Evolutionary conservation across 2,329 filamentous ascomycete species (phyloP), one percentile per base, ranked within the genome.

Genomic region (Boeremia exigua): DNA sequence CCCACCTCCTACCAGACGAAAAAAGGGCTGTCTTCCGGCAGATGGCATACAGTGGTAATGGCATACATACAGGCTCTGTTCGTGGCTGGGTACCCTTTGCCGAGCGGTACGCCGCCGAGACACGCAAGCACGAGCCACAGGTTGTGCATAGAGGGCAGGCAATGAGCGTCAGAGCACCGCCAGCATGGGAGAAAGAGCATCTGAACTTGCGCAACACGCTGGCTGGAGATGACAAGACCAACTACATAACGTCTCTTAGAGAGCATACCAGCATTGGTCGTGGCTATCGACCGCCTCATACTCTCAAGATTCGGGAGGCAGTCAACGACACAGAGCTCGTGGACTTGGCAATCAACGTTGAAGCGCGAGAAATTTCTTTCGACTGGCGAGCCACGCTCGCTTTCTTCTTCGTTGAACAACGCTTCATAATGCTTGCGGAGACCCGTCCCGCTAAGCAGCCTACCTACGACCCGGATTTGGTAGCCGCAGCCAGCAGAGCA

Each of bases 61-160:
- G 23, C 11, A 37, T 25, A 6, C 10, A 32, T 7, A 8, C 14
- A 36, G 63, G 61, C 47, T 61, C 60, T 6, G 46, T 65, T 3
- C 58, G 58, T 33, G 60, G 63, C 32, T 67, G 62, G 61, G 40
- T 63, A n/a, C 62, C 65, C 11, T 63, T 66, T 48, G 54, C 60
- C 17, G 60, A 67, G 58, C 62, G 58, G 2, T 62, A 63, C 28
- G 47, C 45, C 30, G 17, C 45, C 9, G 62, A 65, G 28, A 54
- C 37, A 23, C 29, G 28, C 32, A 44, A 54, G 37, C 40, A 56
- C n/a, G 47, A 17, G 30, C 62, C 59, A 4, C 33, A 45, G 14
- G 43, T 40, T 6, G 32, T 60, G 19, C 19, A 54, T 29, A 36
- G 11, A 25, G 39, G 59, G 47, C 60, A 51, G 48, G 48, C 52